phyloP scores from a whole-genome alignment of 2,329 filamentous ascomycete genomes.

The Cadophora sp. region DNA sequence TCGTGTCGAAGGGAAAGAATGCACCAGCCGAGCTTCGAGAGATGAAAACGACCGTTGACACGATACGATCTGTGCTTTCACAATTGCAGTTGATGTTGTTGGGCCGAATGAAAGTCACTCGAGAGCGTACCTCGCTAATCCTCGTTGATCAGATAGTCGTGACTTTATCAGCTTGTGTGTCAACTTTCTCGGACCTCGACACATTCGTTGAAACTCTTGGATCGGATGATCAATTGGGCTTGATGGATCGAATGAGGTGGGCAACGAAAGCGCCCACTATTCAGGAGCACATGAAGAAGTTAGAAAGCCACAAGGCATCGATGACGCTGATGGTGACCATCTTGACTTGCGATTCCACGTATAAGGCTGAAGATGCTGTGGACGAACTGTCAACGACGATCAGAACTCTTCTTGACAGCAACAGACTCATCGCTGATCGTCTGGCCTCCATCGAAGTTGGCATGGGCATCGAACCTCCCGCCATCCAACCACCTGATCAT shows the following conservation, averaged over 20 bases:
- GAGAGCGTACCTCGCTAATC: conserved; percentile 18
- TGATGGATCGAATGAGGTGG: conserved; percentile 73
- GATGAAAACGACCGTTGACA: conserved; percentile 5
- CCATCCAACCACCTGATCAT: too few species aligned
- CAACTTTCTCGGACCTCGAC: conserved; percentile 24
- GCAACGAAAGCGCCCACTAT: too few species aligned
- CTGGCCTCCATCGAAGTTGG: too few species aligned
- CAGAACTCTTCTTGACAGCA: conserved; percentile 66
- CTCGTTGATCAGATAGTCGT: conserved; percentile 25
- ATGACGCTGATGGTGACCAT: too few species aligned
- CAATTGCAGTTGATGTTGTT: conserved; percentile 21
- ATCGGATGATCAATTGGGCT: conserved; percentile 4
- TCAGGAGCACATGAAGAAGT: too few species aligned
- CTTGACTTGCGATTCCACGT: too few species aligned
- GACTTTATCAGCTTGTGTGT: conserved; percentile 22
- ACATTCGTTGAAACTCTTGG: conserved; percentile 14
- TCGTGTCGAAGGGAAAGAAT: too few species aligned
- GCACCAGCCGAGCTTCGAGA: background rate
- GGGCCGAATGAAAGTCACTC: background rate
- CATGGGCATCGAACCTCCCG: too few species aligned
- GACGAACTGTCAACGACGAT: too few species aligned
- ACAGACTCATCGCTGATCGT: too few species aligned
- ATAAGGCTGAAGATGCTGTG: too few species aligned
- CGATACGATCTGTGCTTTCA: conserved; percentile 3
- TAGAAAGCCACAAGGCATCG: too few species aligned